Conservation (phyloP, 345 rosid species). For the Schrenkiella parvula region DNA sequence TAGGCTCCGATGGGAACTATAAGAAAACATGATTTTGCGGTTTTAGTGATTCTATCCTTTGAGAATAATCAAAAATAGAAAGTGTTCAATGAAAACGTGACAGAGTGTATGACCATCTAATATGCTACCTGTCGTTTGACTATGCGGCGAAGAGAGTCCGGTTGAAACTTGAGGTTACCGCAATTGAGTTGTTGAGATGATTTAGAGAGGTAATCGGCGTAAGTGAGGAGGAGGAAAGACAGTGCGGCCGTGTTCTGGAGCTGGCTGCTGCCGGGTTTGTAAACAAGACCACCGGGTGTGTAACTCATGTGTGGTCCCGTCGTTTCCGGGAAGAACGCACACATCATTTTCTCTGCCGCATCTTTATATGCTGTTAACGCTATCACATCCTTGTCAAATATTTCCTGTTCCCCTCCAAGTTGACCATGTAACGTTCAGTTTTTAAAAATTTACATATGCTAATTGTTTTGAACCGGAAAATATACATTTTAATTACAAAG, state of each 20-base stretch:
- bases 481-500: neutral
- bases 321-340: conserved; percentile 61
- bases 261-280: conserved; percentile 85
- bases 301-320: conserved; percentile 64
- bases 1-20: no score
- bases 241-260: conserved; percentile 74
- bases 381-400: conserved; percentile 49
- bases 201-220: conserved; percentile 67
- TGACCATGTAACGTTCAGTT: neutral
- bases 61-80: no score
- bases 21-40: neutral
- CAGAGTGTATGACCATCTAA: neutral
- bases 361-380: conserved; percentile 54
- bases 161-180: conserved; percentile 40
- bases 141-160: conserved; percentile 56
- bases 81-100: no score
- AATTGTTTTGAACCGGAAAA: neutral
- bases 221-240: conserved; percentile 76
- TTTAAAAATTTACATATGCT: neutral
- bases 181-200: conserved; percentile 63
- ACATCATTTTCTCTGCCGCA: conserved; percentile 78
- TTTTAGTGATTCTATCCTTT: neutral
- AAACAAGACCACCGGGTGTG: conserved; percentile 72
- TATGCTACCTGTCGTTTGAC: conserved; percentile 55
- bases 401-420: conserved; percentile 45